These are phyloP conservation scores for Mortierella sp. DNA, from an alignment of 371 early-diverging fungal species.

Conservation along the genomic window DNA sequence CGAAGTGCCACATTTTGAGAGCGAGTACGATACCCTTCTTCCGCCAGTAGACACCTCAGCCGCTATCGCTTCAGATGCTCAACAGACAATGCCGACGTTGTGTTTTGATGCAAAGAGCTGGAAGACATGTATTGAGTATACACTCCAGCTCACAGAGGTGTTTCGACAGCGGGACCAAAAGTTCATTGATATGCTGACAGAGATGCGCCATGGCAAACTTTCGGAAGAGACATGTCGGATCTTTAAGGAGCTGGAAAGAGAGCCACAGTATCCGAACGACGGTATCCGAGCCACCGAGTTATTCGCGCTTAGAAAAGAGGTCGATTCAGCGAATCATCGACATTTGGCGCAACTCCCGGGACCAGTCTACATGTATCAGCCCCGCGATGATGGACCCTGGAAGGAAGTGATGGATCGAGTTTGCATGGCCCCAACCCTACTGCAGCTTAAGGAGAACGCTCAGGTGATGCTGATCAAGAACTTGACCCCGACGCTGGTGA, in stretches of 20 bases:
- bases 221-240: slow-evolving; percentile 58
- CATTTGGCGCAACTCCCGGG: slow-evolving; percentile 67
- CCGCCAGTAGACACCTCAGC: not conserved
- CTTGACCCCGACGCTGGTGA: slow-evolving; percentile 74
- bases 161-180: slow-evolving; percentile 68
- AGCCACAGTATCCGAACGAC: slow-evolving; percentile 60
- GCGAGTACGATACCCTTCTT: not conserved
- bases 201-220: slow-evolving; percentile 72
- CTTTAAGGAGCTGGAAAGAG: slow-evolving; percentile 66
- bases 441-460: slow-evolving; percentile 79
- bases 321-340: slow-evolving; percentile 74
- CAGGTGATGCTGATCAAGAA: slow-evolving; percentile 94
- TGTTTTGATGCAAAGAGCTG: slow-evolving; percentile 85
- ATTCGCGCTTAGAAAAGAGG: slow-evolving; percentile 78
- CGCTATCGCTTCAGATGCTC: not conserved
- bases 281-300: slow-evolving; percentile 84
- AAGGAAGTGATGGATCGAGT: slow-evolving; percentile 54
- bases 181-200: slow-evolving; percentile 74
- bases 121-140: slow-evolving; percentile 62
- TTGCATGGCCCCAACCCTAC: slow-evolving; percentile 63
- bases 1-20: not conserved
- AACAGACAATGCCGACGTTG: slow-evolving; percentile 54
- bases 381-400: slow-evolving; percentile 58
- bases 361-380: slow-evolving; percentile 44
- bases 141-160: slow-evolving; percentile 62